A percentile compares a stretch with the other conserved stretches of the same genome.
Evolutionary conservation across 257 asterid species (phyloP).

Genomic region (Solanum chmielewskii): DNA sequence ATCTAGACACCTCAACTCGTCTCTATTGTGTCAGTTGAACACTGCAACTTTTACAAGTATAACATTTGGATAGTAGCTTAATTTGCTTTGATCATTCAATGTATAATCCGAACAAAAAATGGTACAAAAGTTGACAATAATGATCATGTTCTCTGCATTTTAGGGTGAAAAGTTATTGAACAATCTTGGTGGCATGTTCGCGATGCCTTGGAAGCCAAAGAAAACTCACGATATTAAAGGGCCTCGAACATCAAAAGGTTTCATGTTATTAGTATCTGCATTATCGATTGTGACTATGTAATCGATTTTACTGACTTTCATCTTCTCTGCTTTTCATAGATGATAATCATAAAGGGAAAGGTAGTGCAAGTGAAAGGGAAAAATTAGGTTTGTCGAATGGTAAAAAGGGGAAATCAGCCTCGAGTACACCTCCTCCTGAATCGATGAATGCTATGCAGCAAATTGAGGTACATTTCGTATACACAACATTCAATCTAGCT

Average conservation of each 20-base stretch:
- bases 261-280: neutral
- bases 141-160: neutral
- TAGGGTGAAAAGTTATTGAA: conserved; percentile 92
- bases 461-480: conserved; percentile 48
- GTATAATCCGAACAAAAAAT: neutral
- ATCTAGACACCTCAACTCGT: neutral
- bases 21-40: neutral
- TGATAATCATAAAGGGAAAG: conserved; percentile 35
- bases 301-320: neutral
- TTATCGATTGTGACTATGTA: neutral
- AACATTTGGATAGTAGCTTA: neutral
- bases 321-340: conserved; percentile 24
- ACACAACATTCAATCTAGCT: neutral
- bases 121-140: neutral
- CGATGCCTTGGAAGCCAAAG: conserved; percentile 94
- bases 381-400: conserved; percentile 48
- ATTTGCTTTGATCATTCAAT: neutral
- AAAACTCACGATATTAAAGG: conserved; percentile 55
- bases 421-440: conserved; percentile 58
- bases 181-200: conserved; percentile 92
- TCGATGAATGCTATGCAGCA: conserved; percentile 60
- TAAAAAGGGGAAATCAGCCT: conserved; percentile 30
- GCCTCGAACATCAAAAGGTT: conserved; percentile 61
- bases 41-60: neutral
- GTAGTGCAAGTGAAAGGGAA: conserved; percentile 50